Evolutionary conservation across 208 protist genomes (phyloP), one percentile per base, ranked within the genome.

Genomic region (Blechomonas ayalai): DNA sequence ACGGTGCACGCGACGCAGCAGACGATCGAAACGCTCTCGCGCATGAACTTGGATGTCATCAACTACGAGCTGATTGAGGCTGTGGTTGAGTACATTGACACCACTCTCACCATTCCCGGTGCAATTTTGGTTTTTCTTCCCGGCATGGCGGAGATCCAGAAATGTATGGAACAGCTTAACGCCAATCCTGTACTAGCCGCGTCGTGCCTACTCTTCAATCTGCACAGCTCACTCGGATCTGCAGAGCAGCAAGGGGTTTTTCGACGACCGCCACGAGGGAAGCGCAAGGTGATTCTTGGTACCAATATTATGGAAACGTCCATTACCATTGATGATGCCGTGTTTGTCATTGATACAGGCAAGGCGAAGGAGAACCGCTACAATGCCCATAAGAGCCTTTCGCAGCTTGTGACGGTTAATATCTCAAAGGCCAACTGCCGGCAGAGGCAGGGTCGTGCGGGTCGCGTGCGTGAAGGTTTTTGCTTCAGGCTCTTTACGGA

Each of bases 281-380:
- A 89, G 47, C 68, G 95, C 29, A 98, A 98, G 69, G 71, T 98
- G 24, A 87, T 98, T 18, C 67, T 98, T 4, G 79, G 87, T 27
- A 98, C 97, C 4, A 98, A 98, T 71, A 98, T 98, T 52, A 97
- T 97, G 58, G 96, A 99, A 54, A 99, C 97, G 0, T 97, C 88
- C 32, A 89, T 99, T 42, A 99, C 97, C 23, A 98, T 99, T 54
- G 95, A 98, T 45, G 97, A 98, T 68, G 86, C 85, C 24, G 88
- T 95, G 16, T 95, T 92, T 25, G 97, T 99, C 0, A 96, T 99
- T 24, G 97, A 99, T 73, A 91, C 75, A 24, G 97, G 98, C 36
- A 89, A 94, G 43, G 66, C 79, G 2, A 98, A 98, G 67, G 90
- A 98, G 64, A 97, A 88, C 66, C 79, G 81, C 46, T 96, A 95